phyloP scores from a whole-genome alignment of 768 basidiomycete genomes.

The Macrolepiota fuliginosa region DNA sequence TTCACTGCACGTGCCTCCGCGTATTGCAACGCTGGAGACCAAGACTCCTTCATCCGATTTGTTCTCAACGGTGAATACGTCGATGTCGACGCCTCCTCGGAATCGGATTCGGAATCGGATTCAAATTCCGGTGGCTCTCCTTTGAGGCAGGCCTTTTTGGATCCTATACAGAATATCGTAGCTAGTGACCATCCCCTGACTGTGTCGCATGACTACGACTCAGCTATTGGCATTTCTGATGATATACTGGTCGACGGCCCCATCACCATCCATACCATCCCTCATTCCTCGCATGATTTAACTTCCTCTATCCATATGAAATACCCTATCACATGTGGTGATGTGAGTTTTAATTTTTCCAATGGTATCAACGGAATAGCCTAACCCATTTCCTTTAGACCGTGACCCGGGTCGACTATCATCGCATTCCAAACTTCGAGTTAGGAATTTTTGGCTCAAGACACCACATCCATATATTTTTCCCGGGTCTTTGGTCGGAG shows the following conservation, averaged over 20 bases:
- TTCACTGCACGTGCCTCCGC: not conserved
- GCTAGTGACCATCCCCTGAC: not conserved
- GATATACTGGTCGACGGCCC: slow-evolving; percentile 10
- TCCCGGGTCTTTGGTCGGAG: slow-evolving; percentile 22
- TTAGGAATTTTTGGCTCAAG: not conserved
- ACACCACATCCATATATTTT: slow-evolving; percentile 16
- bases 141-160: not conserved
- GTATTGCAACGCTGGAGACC: not conserved
- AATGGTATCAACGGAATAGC: not conserved
- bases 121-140: no score
- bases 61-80: not conserved
- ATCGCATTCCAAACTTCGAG: not conserved
- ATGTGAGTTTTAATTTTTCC: no score
- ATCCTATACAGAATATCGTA: not conserved
- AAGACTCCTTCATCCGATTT: not conserved
- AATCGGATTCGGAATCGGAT: no score
- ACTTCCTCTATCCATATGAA: not conserved
- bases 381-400: not conserved
- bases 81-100: not conserved
- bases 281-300: not conserved
- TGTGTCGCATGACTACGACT: slow-evolving; percentile 20
- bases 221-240: slow-evolving; percentile 15
- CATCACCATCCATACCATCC: not conserved
- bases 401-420: not conserved
- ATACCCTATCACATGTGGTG: not conserved